Base-by-base conservation (phyloP, 495 filamentous ascomycete species). In the Penicillium angulare region DNA sequence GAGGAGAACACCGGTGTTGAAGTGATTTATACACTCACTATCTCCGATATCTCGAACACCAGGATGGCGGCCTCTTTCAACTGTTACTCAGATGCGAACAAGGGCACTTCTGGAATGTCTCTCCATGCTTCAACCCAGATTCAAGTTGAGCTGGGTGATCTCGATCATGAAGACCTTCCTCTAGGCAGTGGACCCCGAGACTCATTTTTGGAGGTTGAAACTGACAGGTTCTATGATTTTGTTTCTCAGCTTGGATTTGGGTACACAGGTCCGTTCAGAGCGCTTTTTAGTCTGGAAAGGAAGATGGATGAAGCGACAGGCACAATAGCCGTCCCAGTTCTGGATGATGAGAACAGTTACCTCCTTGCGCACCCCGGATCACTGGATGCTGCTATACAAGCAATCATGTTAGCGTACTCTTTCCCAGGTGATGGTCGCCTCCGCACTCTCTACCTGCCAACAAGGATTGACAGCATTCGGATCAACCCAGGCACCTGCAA, bases 1-100 rank as follows among this genome's bases (percentile, higher is more conserved):
- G 74, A 78, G n/a, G 75, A 78, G 8, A 60, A 72, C 2, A 24
- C 56, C 0, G 77, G 74, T 0, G 59, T 75, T 0, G 79, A 82
- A 56, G 55, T 68, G 4, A 32, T 79, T 7, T 81, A 78, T 49
- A 60, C 63, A 35, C 49, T 65, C 16, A 59, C 39, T 0, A 33
- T 65, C 4, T 34, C 35, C 4, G 39, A 52, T 13, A 27, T 10
- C 2, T 7, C 20, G 1, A 21, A 9, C 0, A 18, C 36, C 13
- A 1, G 2, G 2, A 33, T 60, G 6, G 45, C 2, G 4, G 59
- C 47, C n/a, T 22, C n/a, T 0, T 65, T 57, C 27, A 51, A 49
- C 16, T 65, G 61, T 31, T 49, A 65, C 18, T 65, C 61, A 0
- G 42, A 42, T 15, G 48, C 49, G 7, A 59, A 54, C 20, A 65